These are phyloP conservation scores for Lasiosphaeria ovina DNA, from an alignment of 495 filamentous ascomycete species.

Conservation along the genomic window DNA sequence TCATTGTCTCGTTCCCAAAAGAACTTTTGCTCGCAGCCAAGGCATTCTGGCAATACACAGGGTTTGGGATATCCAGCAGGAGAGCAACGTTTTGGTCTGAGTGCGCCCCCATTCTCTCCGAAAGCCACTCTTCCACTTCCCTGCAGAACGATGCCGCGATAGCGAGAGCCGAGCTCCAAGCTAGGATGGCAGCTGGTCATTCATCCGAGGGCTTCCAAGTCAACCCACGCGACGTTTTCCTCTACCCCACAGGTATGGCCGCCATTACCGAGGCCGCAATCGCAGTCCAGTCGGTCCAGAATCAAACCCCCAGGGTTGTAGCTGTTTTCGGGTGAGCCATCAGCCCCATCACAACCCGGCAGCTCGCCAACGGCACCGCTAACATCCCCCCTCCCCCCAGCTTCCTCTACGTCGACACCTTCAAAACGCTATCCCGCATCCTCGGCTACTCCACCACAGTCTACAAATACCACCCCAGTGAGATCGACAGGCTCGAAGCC, in stretches of 20 bases:
- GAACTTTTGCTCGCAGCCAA: conserved; percentile 14
- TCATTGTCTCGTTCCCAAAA: conserved; percentile 16
- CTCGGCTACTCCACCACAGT: neutral
- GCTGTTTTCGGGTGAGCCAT: conserved; percentile 21
- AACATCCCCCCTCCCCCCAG: neutral
- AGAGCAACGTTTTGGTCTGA: conserved; percentile 24
- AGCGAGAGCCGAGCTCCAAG: neutral
- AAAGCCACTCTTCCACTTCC: neutral
- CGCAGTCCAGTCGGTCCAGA: conserved; percentile 9
- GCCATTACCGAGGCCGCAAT: conserved; percentile 11
- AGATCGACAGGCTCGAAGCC: conserved; percentile 4
- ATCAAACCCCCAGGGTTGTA: conserved; percentile 1
- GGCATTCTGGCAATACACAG: conserved; percentile 31
- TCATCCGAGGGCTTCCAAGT: neutral
- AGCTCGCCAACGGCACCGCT: neutral
- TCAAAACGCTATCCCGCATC: conserved; percentile 18
- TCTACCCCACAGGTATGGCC: conserved; percentile 27
- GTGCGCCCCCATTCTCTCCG: conserved; percentile 3
- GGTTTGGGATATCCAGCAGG: conserved; percentile 31
- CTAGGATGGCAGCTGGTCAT: conserved; percentile 5
- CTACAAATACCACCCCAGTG: conserved; percentile 7
- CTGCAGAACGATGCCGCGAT: neutral
- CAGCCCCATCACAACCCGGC: neutral
- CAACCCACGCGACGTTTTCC: conserved; percentile 16
- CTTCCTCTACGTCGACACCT: conserved; percentile 33